Evolutionary conservation across 176 grass and related monocot species (phyloP).

Genomic region (Triticum timopheevii): DNA sequence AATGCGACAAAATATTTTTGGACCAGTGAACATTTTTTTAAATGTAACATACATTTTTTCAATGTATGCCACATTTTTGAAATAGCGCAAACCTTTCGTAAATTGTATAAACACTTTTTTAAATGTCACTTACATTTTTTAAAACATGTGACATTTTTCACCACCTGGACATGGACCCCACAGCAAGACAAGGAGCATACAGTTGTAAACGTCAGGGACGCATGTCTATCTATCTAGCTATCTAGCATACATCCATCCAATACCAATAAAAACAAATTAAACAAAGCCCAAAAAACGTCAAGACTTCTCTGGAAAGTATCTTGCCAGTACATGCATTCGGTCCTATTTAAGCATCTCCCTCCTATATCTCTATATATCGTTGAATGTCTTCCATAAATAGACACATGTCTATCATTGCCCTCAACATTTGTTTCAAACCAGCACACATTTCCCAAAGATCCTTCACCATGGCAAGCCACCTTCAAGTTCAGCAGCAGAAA

Average conservation of each 20-base stretch:
- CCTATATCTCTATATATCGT: neutral
- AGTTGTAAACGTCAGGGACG: neutral
- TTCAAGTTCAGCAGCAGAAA: neutral
- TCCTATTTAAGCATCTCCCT: neutral
- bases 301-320: neutral
- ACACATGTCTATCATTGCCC: neutral
- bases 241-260: neutral
- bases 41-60: no score
- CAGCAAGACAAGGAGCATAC: neutral
- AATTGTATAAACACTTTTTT: no score
- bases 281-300: neutral
- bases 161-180: neutral
- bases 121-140: no score
- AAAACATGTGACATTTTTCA: no score
- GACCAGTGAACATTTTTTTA: no score
- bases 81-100: no score
- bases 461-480: conserved; percentile 30
- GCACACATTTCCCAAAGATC: neutral
- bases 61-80: no score
- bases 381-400: neutral
- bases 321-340: neutral
- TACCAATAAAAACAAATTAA: neutral
- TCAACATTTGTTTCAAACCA: neutral
- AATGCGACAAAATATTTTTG: no score
- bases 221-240: neutral